phyloP scores from a whole-genome alignment of 1,284 basidiomycete species.

The Sporisorium graminicola region DNA sequence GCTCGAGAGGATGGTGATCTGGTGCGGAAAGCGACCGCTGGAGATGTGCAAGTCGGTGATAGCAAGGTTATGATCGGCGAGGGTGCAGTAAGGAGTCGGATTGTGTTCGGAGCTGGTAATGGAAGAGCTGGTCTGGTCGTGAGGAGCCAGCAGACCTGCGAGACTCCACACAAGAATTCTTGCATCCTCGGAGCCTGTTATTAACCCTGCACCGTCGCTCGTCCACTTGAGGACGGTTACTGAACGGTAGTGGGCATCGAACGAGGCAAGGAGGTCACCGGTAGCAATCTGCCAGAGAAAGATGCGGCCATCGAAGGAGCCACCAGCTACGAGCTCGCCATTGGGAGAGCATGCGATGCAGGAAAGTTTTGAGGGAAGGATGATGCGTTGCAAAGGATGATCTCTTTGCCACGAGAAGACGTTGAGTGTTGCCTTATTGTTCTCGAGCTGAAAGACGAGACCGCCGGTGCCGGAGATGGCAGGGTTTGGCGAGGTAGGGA shows the following conservation, averaged over 20 bases:
- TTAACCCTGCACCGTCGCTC: conserved; percentile 80
- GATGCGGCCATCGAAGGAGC: conserved; percentile 86
- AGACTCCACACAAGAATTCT: conserved; percentile 89
- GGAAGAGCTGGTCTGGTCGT: conserved; percentile 48
- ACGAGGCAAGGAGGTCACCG: conserved; percentile 86
- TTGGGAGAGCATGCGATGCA: conserved; percentile 81
- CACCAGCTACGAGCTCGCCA: conserved; percentile 85
- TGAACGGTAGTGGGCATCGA: conserved; percentile 94
- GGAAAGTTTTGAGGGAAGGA: conserved; percentile 87
- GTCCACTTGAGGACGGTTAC: conserved; percentile 86
- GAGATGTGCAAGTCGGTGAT: conserved; percentile 86
- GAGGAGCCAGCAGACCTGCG: conserved; percentile 76
- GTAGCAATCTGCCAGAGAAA: conserved; percentile 96
- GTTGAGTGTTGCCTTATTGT: conserved; percentile 82
- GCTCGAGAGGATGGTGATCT: conserved; percentile 81
- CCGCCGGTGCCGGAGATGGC: conserved; percentile 79
- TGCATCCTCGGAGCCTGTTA: conserved; percentile 91
- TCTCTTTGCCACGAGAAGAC: conserved; percentile 85
- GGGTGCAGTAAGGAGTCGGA: conserved; percentile 81
- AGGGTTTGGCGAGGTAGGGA: conserved; percentile 68
- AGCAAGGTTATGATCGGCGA: conserved; percentile 91
- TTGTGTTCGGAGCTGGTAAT: conserved; percentile 57
- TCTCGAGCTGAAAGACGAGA: conserved; percentile 80
- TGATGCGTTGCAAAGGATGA: conserved; percentile 78
- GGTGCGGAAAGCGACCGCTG: conserved; percentile 79